Evolutionary conservation across 2,329 filamentous ascomycete species (phyloP).

Genomic region (Cryphonectria parasitica): DNA sequence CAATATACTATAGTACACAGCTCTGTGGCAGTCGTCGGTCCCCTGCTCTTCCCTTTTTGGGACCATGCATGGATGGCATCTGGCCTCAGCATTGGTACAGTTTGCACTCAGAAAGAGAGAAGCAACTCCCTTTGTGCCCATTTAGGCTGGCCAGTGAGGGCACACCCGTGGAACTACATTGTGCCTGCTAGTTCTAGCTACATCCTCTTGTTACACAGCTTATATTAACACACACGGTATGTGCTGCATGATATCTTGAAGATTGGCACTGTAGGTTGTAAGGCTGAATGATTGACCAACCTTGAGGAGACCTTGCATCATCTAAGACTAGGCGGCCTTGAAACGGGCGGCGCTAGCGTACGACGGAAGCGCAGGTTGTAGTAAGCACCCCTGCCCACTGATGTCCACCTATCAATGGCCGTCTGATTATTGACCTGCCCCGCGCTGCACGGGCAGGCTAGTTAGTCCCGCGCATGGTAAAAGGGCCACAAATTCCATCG

Average conservation of each 20-base stretch:
- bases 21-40: neutral
- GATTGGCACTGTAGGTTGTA: neutral
- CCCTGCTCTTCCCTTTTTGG: neutral
- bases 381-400: neutral
- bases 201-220: neutral
- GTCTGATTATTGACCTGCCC: conserved; percentile 25
- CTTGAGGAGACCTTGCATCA: conserved; percentile 1
- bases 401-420: conserved; percentile 25
- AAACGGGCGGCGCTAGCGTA: neutral
- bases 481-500: conserved; percentile 26
- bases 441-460: conserved; percentile 21
- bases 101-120: neutral
- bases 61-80: neutral
- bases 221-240: neutral
- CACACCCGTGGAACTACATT: neutral
- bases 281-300: neutral
- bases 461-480: conserved; percentile 2
- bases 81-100: neutral
- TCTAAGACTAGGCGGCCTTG: neutral
- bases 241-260: neutral
- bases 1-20: neutral
- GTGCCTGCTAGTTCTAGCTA: neutral
- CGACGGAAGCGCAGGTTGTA: neutral
- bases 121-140: neutral
- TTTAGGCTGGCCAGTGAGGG: neutral